phyloP scores from a whole-genome alignment of 169 alveolate genomes.

The Cryptosporidium xiaoi region DNA sequence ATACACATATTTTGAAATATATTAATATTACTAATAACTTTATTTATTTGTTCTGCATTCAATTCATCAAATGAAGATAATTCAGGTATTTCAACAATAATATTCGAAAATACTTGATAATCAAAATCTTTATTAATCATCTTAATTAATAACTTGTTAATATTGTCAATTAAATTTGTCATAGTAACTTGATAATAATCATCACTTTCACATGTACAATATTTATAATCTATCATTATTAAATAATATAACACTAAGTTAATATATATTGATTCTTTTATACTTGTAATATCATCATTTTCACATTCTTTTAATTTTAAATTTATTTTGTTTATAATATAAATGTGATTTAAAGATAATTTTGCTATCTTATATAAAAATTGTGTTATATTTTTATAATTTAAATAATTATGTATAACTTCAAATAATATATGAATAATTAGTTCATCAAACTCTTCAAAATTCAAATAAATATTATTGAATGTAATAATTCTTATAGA shows the following conservation, averaged over 20 bases:
- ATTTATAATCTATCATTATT: slow-evolving; percentile 3
- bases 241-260: slow-evolving; percentile 10
- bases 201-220: not conserved
- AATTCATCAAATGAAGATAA: slow-evolving; percentile 5
- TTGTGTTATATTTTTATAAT: not conserved
- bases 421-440: slow-evolving; percentile 5
- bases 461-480: slow-evolving; percentile 19
- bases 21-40: slow-evolving; percentile 5
- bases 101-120: slow-evolving; percentile 1
- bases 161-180: not conserved
- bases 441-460: slow-evolving; percentile 3
- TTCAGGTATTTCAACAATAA: slow-evolving; percentile 60
- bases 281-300: not conserved
- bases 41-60: not conserved
- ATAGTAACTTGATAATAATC: not conserved
- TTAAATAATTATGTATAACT: not conserved
- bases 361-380: slow-evolving; percentile 24
- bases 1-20: not conserved
- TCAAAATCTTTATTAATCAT: slow-evolving; percentile 13
- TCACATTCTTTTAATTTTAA: not conserved
- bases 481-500: slow-evolving; percentile 5
- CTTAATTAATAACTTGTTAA: not conserved
- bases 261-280: slow-evolving; percentile 11
- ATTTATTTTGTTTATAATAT: not conserved
- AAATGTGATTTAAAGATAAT: slow-evolving; percentile 3